Evolutionary conservation across 208 protist species (phyloP).

Genomic region (Balamuthia mandrillaris): DNA sequence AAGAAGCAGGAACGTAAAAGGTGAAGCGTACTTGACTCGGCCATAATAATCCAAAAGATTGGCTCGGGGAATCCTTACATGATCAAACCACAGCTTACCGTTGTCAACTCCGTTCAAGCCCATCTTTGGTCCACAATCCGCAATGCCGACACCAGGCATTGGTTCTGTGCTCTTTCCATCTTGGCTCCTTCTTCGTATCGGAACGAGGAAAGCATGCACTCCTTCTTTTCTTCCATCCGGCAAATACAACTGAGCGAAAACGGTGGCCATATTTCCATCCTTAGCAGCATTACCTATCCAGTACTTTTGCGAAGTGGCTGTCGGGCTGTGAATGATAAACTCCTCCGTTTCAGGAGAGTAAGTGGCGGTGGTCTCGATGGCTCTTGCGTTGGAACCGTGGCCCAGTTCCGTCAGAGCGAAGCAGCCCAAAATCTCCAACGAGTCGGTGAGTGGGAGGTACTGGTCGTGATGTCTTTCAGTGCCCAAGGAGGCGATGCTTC

Average conservation of each 20-base stretch:
- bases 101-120: conserved; percentile 35
- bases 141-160: conserved; percentile 20
- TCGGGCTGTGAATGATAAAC: conserved; percentile 67
- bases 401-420: conserved; percentile 37
- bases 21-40: neutral
- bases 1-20: neutral
- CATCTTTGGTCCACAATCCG: conserved; percentile 32
- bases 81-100: conserved; percentile 24
- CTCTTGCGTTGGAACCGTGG: conserved; percentile 61
- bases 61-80: conserved; percentile 2
- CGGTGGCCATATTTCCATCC: conserved; percentile 47
- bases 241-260: conserved; percentile 41
- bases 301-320: conserved; percentile 49
- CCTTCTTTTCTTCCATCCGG: conserved; percentile 39
- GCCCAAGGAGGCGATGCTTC: neutral
- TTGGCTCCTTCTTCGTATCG: neutral
- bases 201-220: conserved; percentile 34
- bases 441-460: neutral
- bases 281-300: conserved; percentile 63
- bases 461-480: conserved; percentile 47
- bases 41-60: conserved; percentile 18
- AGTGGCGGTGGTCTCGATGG: conserved; percentile 66
- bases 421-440: neutral
- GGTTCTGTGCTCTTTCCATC: neutral
- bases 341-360: conserved; percentile 49